Conservation (phyloP, 2,329 filamentous ascomycete species). For the Botrytis fragariae region DNA sequence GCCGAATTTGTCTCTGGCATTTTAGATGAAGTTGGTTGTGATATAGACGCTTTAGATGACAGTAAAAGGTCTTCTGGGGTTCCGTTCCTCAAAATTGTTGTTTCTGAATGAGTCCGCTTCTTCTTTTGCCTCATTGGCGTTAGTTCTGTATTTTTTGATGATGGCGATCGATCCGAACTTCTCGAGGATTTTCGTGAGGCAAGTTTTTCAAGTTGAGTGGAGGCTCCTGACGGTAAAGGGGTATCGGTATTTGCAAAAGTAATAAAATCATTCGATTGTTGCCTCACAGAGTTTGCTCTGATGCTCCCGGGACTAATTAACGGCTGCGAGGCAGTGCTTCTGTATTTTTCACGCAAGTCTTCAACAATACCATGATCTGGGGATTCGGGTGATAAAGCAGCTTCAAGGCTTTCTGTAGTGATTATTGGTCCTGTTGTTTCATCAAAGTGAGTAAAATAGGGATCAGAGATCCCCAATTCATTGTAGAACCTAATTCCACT, state of each 20-base stretch:
- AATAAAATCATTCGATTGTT: neutral
- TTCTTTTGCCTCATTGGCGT: neutral
- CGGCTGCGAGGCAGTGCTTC: neutral
- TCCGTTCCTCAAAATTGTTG: neutral
- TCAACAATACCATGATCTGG: conserved; percentile 4
- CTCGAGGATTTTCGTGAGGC: neutral
- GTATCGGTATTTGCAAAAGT: neutral
- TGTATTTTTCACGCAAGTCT: neutral
- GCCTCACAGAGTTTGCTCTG: neutral
- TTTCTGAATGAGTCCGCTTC: neutral
- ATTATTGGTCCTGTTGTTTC: neutral
- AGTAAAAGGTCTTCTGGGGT: neutral
- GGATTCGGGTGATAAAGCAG: neutral
- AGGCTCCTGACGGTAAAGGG: neutral
- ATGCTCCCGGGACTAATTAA: neutral
- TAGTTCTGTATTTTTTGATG: neutral
- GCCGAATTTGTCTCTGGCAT: neutral
- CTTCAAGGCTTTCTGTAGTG: conserved; percentile 1
- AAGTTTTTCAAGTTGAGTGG: neutral
- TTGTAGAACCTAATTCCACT: conserved; percentile 10
- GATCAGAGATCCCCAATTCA: neutral
- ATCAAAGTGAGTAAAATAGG: neutral
- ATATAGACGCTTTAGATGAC: neutral
- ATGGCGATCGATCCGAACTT: neutral
- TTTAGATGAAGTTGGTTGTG: neutral